Base-by-base conservation (phyloP, 805 yeast genomes). In the Kregervanrija delftensis region DNA sequence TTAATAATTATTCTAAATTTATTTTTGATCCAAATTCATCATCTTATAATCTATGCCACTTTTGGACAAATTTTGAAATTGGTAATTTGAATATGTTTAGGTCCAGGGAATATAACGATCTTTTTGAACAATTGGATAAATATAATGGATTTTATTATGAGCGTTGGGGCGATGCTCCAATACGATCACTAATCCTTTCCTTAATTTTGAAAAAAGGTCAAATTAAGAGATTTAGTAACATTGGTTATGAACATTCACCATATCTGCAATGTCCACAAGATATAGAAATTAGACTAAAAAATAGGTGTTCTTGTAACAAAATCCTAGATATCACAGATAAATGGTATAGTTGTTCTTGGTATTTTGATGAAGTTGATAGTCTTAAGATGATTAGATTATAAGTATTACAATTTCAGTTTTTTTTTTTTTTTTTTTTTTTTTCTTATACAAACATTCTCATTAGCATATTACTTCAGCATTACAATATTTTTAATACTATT, bases 101-200 rank as follows among this genome's bases (percentile, higher is more conserved):
- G 57, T 63, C 76, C n/a, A 72, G 76, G 39, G 81, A 81, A 8
- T 87, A 87, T 60, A 62, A 61, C 34, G 71, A 74, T 40, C 80
- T 81, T 58, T 87, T 87, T 56, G 80, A 84, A 22, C 66, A 72
- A 52, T 72, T 87, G 56, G 95, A 87, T 63, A 60, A 70, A 44
- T 72, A 79, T n/a, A 93, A 95, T 59, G 95, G 95, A 9, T 86
- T 87, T 67, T 87, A 81, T 67, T 87, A 86, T 63, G 87, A 84
- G 68, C 74, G 95, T 60, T 86, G 95, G 96, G 95, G 96, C 46
- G 96, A 87, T 64, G 96, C 95, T 8, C 96, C 96, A 22, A 79
- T 86, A 66, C 77, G 64, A 64, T 85, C 55, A 83, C 64, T 82
- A 45, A 86, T 63, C 69, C 77, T 72, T 79, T 87, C 67, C 75